A percentile compares a stretch with the other conserved stretches of the same genome.
Evolutionary conservation across 495 filamentous ascomycete genomes (phyloP).

Genomic region (Acidiella bohemica): DNA sequence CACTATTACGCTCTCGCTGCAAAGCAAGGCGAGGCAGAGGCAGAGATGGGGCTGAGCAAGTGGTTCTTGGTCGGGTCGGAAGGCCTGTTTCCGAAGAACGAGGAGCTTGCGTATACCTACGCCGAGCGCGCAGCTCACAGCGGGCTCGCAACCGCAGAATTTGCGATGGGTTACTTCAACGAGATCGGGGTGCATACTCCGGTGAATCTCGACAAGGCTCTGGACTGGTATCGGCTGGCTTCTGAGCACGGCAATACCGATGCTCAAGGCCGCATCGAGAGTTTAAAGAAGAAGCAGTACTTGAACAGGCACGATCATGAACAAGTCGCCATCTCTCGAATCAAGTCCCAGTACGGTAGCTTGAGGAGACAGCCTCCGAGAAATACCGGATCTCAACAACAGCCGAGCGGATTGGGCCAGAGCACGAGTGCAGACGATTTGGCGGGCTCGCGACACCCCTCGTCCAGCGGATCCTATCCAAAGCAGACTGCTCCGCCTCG

Average conservation of each 20-base stretch:
- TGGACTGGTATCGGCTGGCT: slow-evolving; percentile 82
- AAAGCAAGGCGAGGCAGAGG: slow-evolving; percentile 76
- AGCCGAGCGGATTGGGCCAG: slow-evolving; percentile 19
- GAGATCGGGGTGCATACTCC: slow-evolving; percentile 86
- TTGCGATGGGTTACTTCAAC: slow-evolving; percentile 94
- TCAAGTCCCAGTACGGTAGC: slow-evolving; percentile 86
- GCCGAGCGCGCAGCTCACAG: slow-evolving; percentile 70
- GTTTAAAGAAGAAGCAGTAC: slow-evolving; percentile 71
- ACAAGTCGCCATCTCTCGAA: slow-evolving; percentile 72
- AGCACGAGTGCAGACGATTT: slow-evolving; percentile 33
- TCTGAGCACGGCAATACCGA: slow-evolving; percentile 87
- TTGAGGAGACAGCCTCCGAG: too few relatives aligned
- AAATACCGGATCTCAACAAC: too few relatives aligned
- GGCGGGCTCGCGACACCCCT: slow-evolving; percentile 30
- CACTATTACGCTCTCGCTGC: slow-evolving; percentile 94
- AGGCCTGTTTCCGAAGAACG: slow-evolving; percentile 83
- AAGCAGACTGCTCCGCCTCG: slow-evolving; percentile 6
- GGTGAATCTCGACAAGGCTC: slow-evolving; percentile 68
- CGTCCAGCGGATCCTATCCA: background rate
- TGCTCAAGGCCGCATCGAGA: slow-evolving; percentile 65
- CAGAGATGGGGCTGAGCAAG: slow-evolving; percentile 92
- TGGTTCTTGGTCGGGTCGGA: slow-evolving; percentile 97
- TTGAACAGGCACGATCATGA: slow-evolving; percentile 87
- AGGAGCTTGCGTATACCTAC: slow-evolving; percentile 81
- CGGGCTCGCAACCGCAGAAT: slow-evolving; percentile 80